Percentiles rank a stretch among this genome's conserved stretches.
These are phyloP conservation scores for Coleophoma eucalyptorum DNA, from an alignment of 2,329 filamentous ascomycete species.

Conservation along the genomic window DNA sequence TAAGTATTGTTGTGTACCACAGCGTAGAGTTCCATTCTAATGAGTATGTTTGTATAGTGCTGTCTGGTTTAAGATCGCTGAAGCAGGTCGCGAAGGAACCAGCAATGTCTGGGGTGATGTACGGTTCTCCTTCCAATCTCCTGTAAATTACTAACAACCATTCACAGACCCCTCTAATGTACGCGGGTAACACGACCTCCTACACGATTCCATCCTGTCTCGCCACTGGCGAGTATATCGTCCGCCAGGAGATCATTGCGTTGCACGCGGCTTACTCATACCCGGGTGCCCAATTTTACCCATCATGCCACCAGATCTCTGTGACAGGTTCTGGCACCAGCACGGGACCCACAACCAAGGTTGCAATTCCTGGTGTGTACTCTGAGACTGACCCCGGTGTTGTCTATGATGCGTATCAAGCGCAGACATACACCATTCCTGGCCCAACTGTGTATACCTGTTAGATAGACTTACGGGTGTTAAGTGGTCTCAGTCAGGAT, in stretches of 20 bases:
- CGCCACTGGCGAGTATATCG: constrained; percentile 33
- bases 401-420: constrained; percentile 28
- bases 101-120: background rate
- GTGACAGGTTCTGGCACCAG: constrained; percentile 33
- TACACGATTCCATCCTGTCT: constrained; percentile 29
- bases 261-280: constrained; percentile 11
- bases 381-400: constrained; percentile 29
- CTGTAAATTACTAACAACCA: background rate
- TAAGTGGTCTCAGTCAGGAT: no score
- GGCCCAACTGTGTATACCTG: constrained; percentile 45
- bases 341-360: constrained; percentile 27
- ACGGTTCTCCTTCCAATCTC: background rate
- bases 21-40: no score
- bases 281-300: constrained; percentile 18
- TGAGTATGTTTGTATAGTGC: constrained; percentile 12
- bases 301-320: constrained; percentile 35
- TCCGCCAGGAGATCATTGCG: constrained; percentile 31
- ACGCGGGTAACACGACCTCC: constrained; percentile 16
- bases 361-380: constrained; percentile 32
- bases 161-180: background rate
- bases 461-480: constrained; percentile 18
- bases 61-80: constrained; percentile 6
- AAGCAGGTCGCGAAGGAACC: background rate
- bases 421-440: constrained; percentile 39
- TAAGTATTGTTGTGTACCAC: no score